phyloP scores from a whole-genome alignment of 148 eudicot species.

The Rhododendron williamsianum region DNA sequence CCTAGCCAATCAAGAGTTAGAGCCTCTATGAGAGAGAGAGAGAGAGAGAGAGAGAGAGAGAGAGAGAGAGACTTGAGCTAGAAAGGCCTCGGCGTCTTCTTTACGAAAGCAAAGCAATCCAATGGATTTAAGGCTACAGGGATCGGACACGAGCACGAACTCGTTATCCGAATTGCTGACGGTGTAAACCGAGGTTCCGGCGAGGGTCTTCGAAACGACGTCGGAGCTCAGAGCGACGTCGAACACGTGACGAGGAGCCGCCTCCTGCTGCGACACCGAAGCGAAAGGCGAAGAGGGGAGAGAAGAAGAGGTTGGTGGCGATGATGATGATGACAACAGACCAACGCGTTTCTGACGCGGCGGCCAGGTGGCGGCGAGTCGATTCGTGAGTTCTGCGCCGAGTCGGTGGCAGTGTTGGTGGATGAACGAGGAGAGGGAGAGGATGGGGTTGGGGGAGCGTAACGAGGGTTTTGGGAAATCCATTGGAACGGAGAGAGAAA shows the following conservation, averaged over 20 bases:
- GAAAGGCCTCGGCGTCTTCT: slow-evolving; percentile 86
- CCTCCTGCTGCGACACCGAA: slow-evolving; percentile 36
- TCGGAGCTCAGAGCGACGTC: slow-evolving; percentile 43
- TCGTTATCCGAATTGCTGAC: slow-evolving; percentile 86
- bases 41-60: slow-evolving; percentile 14
- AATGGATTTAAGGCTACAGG: slow-evolving; percentile 60
- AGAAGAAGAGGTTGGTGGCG: background rate
- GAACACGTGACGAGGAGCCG: slow-evolving; percentile 16
- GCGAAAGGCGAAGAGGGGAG: slow-evolving; percentile 44
- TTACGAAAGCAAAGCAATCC: slow-evolving; percentile 85
- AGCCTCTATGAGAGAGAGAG: background rate
- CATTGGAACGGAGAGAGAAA: slow-evolving; percentile 17
- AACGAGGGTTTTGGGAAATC: slow-evolving; percentile 29
- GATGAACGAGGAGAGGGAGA: slow-evolving; percentile 43
- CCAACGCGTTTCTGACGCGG: slow-evolving; percentile 16
- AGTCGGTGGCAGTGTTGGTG: slow-evolving; percentile 44
- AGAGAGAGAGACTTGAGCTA: slow-evolving; percentile 62
- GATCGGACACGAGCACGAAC: slow-evolving; percentile 82
- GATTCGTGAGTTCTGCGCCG: slow-evolving; percentile 37
- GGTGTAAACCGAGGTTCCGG: slow-evolving; percentile 73
- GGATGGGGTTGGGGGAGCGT: slow-evolving; percentile 37
- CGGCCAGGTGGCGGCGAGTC: slow-evolving; percentile 37
- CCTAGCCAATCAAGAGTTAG: background rate
- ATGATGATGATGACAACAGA: background rate
- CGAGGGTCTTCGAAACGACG: slow-evolving; percentile 62